Evolutionary conservation across 306 rosid genomes (phyloP), one percentile per base, ranked within the genome.

Genomic region (Potentilla sterilis): DNA sequence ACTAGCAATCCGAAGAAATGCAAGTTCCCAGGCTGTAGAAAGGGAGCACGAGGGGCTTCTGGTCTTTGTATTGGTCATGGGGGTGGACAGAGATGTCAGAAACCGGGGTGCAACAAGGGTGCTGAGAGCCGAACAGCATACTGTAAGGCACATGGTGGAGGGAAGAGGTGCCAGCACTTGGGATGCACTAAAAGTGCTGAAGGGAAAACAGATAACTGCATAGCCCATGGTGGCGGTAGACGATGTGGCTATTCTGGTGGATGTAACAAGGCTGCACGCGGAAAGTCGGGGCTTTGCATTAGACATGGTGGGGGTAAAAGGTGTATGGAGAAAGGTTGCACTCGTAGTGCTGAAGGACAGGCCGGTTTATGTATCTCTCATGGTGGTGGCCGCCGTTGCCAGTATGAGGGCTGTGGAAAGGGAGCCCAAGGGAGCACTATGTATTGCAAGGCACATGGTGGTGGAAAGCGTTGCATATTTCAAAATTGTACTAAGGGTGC

Each of bases 51-150:
- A 67, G 98, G 98, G 77, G 96, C 93, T 77, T 83, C 99, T 9
- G 99, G 99, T 71, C 97, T 95, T 75, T 95, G 99, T 81, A 95
- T 95, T 77, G 97, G 97, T 63, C 99, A 95, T 76, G 99, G 99
- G 51, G 99, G 99, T 70, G 99, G 99, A 63, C 97, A 92, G 80
- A 95, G 99, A 87, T 95, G 99, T 82, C 96, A 89, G 78, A 95
- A 92, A 85, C 96, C 89, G 9, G 97, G 97, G 58, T 95, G 99
- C 89, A 90, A 89, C 88, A 95, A 92, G 84, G 99, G 99, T 70
- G 88, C 99, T 19, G 99, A 95, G 83, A 90, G 99, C 78, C 92
- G 99, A 70, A 92, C 98, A 47, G 99, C 97, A 64, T 95, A 89
- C 72, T 95, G 99, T 75, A 95, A 95, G 89, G 93, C 98, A 73